Evolutionary conservation across 2,329 filamentous ascomycete genomes (phyloP).

Genomic region (Trichoderma sp.): DNA sequence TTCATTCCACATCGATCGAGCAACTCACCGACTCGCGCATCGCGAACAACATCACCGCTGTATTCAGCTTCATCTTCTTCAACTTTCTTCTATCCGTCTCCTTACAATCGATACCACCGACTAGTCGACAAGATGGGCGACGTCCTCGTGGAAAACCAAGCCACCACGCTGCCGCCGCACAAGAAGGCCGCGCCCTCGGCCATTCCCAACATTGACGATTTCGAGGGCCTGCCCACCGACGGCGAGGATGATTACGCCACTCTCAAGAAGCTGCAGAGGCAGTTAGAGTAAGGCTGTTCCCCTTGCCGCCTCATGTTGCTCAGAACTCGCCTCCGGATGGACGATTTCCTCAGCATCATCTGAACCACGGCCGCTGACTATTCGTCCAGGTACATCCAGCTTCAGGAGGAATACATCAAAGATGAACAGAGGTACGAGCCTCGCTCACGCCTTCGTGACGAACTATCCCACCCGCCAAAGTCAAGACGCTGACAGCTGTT

Average conservation of each 20-base stretch:
- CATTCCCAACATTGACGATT: conserved; percentile 86
- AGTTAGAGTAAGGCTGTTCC: conserved; percentile 71
- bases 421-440: conserved; percentile 83
- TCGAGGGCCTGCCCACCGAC: conserved; percentile 81
- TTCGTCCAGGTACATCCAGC: conserved; percentile 75
- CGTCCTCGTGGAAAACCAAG: conserved; percentile 79
- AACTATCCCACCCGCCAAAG: background rate
- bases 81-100: background rate
- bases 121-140: conserved; percentile 70
- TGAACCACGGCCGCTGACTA: conserved; percentile 34
- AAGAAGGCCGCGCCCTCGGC: conserved; percentile 78
- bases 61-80: background rate
- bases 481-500: conserved; percentile 30
- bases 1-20: background rate
- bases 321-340: background rate
- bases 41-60: background rate
- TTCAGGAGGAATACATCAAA: conserved; percentile 99
- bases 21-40: background rate
- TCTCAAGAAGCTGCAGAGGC: conserved; percentile 93
- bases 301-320: background rate
- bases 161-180: conserved; percentile 72
- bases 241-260: conserved; percentile 91
- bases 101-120: background rate
- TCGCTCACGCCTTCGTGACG: background rate
- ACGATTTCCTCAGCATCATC: background rate